Base-by-base conservation (phyloP, 371 early-diverging fungal species). In the Mucor mucedo region DNA sequence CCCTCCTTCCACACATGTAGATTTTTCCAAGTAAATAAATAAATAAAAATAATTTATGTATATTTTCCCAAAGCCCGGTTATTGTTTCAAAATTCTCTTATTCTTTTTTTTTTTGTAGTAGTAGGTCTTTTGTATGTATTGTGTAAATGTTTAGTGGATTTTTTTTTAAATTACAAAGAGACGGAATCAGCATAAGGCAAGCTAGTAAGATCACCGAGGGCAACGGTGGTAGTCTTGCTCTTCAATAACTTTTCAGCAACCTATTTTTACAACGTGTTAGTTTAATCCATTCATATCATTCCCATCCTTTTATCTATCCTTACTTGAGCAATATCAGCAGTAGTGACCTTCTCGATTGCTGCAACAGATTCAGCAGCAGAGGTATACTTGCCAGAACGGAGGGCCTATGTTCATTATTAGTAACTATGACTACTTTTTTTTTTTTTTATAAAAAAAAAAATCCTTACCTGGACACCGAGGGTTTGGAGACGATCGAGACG, bases 131-230 rank as follows among this genome's bases (percentile, higher is more conserved):
- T 49, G 14, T 45, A 16, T 21, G n/a, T 50, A 21, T 9, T 52
- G 49, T 60, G 57, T 63, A 58, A 57, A 56, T 63, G 41, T 57
- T 52, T 52, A 35, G 13, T 42, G 21, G 21, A 21, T 56, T 55
- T 42, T 63, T 52, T 50, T 32, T 60, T 49, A 41, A 64, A 57
- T 82, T 82, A 82, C 58, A 82, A 76, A 62, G 82, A 84, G 69
- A 95, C 84, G 54, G 93, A 90, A 69, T 93, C 93, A 74, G 89
- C 89, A 76, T 92, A 95, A 66, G 96, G 93, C 42, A 94, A 88
- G 70, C 80, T 78, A 70, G 80, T 80, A 52, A 90, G 74, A 73
- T 93, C 87, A 68, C 95, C 95, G 58, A 89, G 72, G 21, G 94
- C 90, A 54, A 92, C 94, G 54, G 89, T 86, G 52, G 90, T 89